Base-by-base conservation (phyloP, 2,329 filamentous ascomycete species). In the Berkeleyomyces basicola region DNA sequence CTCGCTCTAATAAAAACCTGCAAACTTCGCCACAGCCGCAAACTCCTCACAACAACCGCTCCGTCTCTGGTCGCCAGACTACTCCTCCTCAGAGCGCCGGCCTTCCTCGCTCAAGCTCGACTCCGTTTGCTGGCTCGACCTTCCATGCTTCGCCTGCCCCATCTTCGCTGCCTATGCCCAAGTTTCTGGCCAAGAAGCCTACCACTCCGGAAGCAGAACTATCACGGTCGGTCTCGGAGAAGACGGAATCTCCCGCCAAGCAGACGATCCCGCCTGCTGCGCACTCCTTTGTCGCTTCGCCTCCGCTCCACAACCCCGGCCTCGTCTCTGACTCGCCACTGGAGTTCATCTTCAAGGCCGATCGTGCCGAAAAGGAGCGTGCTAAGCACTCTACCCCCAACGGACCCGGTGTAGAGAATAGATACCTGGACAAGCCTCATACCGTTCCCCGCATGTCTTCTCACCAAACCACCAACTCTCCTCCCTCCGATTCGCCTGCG, bases 71-170 rank as follows among this genome's bases (percentile, higher is more conserved):
- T 64, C 37, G 63, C 66, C 53, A 63, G 6, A 65, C 59, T 7
- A 65, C 63, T 2, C 63, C 63, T 10, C 63, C 63, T 16, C 61
- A 65, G 6, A 65, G 61, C 57, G 61, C 60, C 11, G 60, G 63
- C 2, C 33, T 65, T 49, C 58, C 63, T n/a, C 47, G 47, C 3
- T 62, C 63, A 23, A 51, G 42, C 36, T 59, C 63, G 11, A 77
- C 82, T 65, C 84, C 86, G 55, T 99, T 96, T 74, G 93, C 93
- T 46, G 93, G 92, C 11, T 87, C 92, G 42, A 95, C 90, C 4
- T 99, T 97, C 72, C 91, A 96, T 73, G 88, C 90, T 47, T 97
- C 93, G 7, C 93, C 93, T 23, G 92, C 91, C 1, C 87, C 93
- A 0, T 95, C 90, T 7, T 85, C 90, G 33, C 78, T 99, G 40